phyloP scores from a whole-genome alignment of 2,329 filamentous ascomycete genomes.

The Chalaropsis thielavioides region DNA sequence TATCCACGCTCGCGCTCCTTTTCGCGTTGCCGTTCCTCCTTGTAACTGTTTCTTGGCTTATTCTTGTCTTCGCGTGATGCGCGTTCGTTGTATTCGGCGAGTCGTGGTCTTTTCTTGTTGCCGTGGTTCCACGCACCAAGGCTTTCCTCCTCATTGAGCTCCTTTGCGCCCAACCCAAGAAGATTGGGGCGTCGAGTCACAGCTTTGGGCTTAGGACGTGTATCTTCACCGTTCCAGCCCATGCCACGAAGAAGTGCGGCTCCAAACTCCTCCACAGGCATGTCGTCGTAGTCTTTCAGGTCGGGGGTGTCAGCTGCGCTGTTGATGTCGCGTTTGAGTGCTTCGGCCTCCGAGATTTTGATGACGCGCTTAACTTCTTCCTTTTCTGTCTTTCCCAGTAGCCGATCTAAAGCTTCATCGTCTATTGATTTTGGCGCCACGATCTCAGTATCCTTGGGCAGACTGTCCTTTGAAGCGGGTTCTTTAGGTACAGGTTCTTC shows the following conservation, averaged over 20 bases:
- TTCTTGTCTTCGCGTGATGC: constrained; percentile 24
- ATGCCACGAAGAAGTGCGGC: constrained; percentile 80
- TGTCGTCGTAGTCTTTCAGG: constrained; percentile 70
- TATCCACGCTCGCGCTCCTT: constrained; percentile 25
- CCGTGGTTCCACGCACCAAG: constrained; percentile 69
- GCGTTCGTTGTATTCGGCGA: constrained; percentile 36
- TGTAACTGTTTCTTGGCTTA: constrained; percentile 33
- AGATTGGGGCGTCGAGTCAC: constrained; percentile 63
- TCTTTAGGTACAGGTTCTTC: not conserved
- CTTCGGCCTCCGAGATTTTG: constrained; percentile 45
- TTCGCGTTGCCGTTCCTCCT: constrained; percentile 33
- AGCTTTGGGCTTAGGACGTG: constrained; percentile 40
- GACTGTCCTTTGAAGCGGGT: not conserved
- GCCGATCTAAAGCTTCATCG: constrained; percentile 48
- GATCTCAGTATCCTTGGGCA: constrained; percentile 4
- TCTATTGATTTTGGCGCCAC: constrained; percentile 25
- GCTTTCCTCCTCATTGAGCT: constrained; percentile 56
- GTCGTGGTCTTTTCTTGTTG: constrained; percentile 33
- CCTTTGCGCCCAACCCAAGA: constrained; percentile 78
- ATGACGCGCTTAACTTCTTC: constrained; percentile 38
- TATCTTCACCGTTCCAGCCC: constrained; percentile 71
- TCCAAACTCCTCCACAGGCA: constrained; percentile 91
- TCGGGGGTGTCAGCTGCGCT: constrained; percentile 61
- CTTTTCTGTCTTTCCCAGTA: constrained; percentile 40
- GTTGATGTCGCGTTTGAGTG: constrained; percentile 54